A percentile compares a stretch with the other conserved stretches of the same genome.
Conservation (phyloP, 2,329 filamentous ascomycete genomes). For the Colletotrichum agaves region DNA sequence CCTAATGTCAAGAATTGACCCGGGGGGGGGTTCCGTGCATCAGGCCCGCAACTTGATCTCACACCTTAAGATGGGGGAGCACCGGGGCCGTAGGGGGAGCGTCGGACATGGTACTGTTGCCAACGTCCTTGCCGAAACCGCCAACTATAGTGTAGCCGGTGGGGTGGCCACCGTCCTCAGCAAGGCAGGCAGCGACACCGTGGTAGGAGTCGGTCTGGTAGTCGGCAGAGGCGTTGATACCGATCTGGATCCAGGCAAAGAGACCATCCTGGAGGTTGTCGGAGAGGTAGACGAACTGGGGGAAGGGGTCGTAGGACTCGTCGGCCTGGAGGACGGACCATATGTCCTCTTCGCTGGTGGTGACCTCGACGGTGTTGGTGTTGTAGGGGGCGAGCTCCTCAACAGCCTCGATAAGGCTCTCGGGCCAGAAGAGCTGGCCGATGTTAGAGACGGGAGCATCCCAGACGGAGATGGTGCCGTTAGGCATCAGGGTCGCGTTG, state of each 20-base stretch:
- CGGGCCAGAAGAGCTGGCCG: constrained; percentile 73
- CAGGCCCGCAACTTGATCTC: neutral
- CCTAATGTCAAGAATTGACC: constrained; percentile 8
- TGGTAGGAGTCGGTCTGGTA: constrained; percentile 35
- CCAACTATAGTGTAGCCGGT: constrained; percentile 2
- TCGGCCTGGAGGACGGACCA: constrained; percentile 54
- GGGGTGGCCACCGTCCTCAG: constrained; percentile 26
- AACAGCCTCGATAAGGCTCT: constrained; percentile 63
- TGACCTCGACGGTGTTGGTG: constrained; percentile 57
- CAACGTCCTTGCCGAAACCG: constrained; percentile 17
- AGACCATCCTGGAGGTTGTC: constrained; percentile 62
- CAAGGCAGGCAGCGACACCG: constrained; percentile 26
- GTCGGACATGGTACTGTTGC: constrained; percentile 19
- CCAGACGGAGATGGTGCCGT: constrained; percentile 47
- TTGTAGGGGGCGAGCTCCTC: constrained; percentile 60
- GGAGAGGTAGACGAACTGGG: constrained; percentile 68
- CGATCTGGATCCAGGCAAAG: constrained; percentile 65
- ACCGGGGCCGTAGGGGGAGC: constrained; percentile 14
- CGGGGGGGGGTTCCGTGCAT: neutral
- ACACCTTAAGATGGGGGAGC: constrained; percentile 9
- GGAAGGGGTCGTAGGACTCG: constrained; percentile 60
- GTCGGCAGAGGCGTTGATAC: constrained; percentile 52
- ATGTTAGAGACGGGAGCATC: constrained; percentile 63
- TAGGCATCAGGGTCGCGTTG: constrained; percentile 47
- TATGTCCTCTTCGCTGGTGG: constrained; percentile 62